Evolutionary conservation across 2,329 filamentous ascomycete genomes (phyloP).

Genomic region (Botrytis deweyae): DNA sequence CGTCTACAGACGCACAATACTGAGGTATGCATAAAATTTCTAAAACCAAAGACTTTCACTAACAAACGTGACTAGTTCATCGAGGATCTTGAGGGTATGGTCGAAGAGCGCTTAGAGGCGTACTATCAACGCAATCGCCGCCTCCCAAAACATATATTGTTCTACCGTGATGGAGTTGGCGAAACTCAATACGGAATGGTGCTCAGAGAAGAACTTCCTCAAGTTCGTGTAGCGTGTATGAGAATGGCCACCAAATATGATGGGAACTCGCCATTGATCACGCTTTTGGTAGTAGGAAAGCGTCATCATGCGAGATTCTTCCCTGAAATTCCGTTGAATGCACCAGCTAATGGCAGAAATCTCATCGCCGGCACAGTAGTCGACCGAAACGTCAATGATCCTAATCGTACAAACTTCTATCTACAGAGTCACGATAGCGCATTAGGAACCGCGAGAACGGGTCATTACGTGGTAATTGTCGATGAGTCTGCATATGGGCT

Average conservation of each 20-base stretch:
- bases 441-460: neutral
- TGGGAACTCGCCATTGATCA: neutral
- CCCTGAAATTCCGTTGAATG: too few species aligned
- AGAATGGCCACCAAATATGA: neutral
- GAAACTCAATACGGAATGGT: slow-evolving; percentile 39
- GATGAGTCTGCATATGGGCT: neutral
- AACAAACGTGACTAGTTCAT: slow-evolving; percentile 25
- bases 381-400: neutral
- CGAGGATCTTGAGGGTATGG: slow-evolving; percentile 40
- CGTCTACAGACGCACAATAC: slow-evolving; percentile 75
- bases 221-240: slow-evolving; percentile 30
- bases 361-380: neutral
- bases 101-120: slow-evolving; percentile 21
- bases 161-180: slow-evolving; percentile 40
- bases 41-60: too few species aligned
- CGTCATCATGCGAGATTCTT: neutral
- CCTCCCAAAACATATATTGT: too few species aligned
- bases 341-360: too few species aligned
- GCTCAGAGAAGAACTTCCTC: slow-evolving; percentile 34
- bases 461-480: neutral
- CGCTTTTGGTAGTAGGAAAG: neutral
- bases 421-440: neutral
- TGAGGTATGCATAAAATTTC: slow-evolving; percentile 50
- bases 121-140: slow-evolving; percentile 42
- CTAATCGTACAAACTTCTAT: neutral